Base-by-base conservation (phyloP, 192 early-diverging fungal species). In the Funneliformis geosporum region DNA sequence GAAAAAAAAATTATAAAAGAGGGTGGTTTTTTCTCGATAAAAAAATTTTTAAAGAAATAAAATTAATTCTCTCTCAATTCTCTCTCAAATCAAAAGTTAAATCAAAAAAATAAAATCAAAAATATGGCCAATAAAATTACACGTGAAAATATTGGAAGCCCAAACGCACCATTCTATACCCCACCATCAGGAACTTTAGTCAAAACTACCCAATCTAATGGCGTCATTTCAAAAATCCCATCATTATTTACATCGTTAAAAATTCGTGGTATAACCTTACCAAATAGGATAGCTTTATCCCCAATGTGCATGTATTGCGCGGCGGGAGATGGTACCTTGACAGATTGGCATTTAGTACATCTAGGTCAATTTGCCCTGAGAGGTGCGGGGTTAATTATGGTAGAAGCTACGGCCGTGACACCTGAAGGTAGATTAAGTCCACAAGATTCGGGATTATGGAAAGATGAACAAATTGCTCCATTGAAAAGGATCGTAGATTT, bases 231-330 rank as follows among this genome's bases (percentile, higher is more conserved):
- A 55, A 16, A 55, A 55, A 18, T 16, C 12, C 73, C 73, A 28
- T 23, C 73, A 40, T 85, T 95, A 9, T 95, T 93, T 82, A 82
- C 87, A 71, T 93, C 96, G 0, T 81, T 95, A 42, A 89, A 81
- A 0, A 82, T 95, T 76, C 90, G 93, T 70, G 82, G 83, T 4
- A 70, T 93, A 43, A 92, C 87, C 16, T 85, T 95, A 74, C 92
- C 92, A 64, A 97, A 97, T 85, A 89, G 94, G 25, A 81, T 94
- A 27, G 85, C 84, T 6, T 90, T 95, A 50, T 88, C 93, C 25
- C 95, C 95, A 65, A 96, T 95, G 95, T 95, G 94, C 86, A 90
- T 88, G 88, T 94, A 93, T 83, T 90, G 90, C 21, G 81, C 88
- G 7, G 74, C 88, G 12, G 90, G n/a, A n/a, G n/a, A 94, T 80